phyloP scores from a whole-genome alignment of 495 filamentous ascomycete species.

The Staphylotrichum longicolle region DNA sequence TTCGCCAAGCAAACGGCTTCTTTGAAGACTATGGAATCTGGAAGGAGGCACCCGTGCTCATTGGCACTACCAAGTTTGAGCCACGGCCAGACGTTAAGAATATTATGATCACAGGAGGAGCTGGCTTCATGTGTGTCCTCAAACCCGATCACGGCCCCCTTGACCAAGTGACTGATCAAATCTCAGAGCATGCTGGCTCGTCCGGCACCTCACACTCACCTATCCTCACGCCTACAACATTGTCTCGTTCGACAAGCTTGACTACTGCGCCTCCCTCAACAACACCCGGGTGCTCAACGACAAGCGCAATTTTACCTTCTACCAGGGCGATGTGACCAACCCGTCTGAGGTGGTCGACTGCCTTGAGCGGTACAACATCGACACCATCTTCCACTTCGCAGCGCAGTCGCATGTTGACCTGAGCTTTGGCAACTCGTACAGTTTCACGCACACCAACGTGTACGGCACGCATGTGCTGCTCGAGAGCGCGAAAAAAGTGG shows the following conservation, averaged over 20 bases:
- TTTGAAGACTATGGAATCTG: slow-evolving; percentile 56
- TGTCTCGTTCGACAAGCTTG: slow-evolving; percentile 73
- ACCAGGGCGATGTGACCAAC: slow-evolving; percentile 67
- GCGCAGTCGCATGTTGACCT: slow-evolving; percentile 72
- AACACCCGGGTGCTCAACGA: slow-evolving; percentile 62
- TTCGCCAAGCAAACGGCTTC: slow-evolving; percentile 36
- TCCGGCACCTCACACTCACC: slow-evolving; percentile 63
- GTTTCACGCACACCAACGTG: slow-evolving; percentile 69
- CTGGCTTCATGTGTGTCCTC: slow-evolving; percentile 64
- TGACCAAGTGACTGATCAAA: slow-evolving; percentile 15
- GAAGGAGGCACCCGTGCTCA: slow-evolving; percentile 64
- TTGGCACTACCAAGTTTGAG: slow-evolving; percentile 61
- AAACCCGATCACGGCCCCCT: background rate
- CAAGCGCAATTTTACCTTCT: slow-evolving; percentile 68
- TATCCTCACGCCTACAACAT: slow-evolving; percentile 69
- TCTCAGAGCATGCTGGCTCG: slow-evolving; percentile 63
- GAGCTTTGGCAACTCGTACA: slow-evolving; percentile 68
- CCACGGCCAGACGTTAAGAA: slow-evolving; percentile 62
- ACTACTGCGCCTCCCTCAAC: slow-evolving; percentile 69
- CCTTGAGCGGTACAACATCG: slow-evolving; percentile 61
- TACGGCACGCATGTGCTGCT: slow-evolving; percentile 71
- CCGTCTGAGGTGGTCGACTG: slow-evolving; percentile 57
- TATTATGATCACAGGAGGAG: slow-evolving; percentile 71
- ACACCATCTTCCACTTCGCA: slow-evolving; percentile 75
- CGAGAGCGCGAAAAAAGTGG: slow-evolving; percentile 62